These are phyloP conservation scores for Fusarium pseudograminearum DNA, from an alignment of 2,329 filamentous ascomycete species.

Conservation along the genomic window DNA sequence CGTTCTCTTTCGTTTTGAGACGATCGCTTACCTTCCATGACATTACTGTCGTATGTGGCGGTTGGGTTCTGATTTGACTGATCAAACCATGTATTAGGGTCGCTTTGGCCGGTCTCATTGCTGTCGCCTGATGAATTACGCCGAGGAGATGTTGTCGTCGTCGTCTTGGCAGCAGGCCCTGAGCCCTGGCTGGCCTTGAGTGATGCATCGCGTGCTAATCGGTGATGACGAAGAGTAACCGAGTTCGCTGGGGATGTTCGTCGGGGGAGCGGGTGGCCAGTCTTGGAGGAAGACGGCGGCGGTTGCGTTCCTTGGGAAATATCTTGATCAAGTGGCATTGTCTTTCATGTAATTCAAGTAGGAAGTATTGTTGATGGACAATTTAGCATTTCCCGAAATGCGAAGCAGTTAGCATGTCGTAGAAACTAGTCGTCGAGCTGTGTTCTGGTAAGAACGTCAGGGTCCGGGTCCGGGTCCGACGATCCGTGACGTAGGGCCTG, in stretches of 20 bases:
- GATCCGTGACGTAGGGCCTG: slow-evolving; percentile 41
- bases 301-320: slow-evolving; percentile 45
- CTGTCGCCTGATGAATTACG: slow-evolving; percentile 64
- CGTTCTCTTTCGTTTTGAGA: neutral
- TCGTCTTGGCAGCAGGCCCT: slow-evolving; percentile 32
- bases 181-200: slow-evolving; percentile 47
- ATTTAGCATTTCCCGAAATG: slow-evolving; percentile 30
- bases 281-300: slow-evolving; percentile 38
- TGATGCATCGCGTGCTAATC: slow-evolving; percentile 58
- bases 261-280: slow-evolving; percentile 59
- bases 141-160: slow-evolving; percentile 42
- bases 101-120: slow-evolving; percentile 61
- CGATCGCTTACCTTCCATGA: slow-evolving; percentile 61
- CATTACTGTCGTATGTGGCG: slow-evolving; percentile 55
- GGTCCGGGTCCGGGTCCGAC: slow-evolving; percentile 41
- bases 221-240: slow-evolving; percentile 61
- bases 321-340: slow-evolving; percentile 47
- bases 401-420: slow-evolving; percentile 19
- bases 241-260: slow-evolving; percentile 60
- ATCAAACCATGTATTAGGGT: slow-evolving; percentile 67
- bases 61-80: slow-evolving; percentile 64
- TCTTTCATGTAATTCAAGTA: slow-evolving; percentile 25
- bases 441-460: slow-evolving; percentile 20
- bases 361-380: neutral
- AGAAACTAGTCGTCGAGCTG: slow-evolving; percentile 4